phyloP scores from a whole-genome alignment of 441 rosid genomes.

The Viola pubescens region DNA sequence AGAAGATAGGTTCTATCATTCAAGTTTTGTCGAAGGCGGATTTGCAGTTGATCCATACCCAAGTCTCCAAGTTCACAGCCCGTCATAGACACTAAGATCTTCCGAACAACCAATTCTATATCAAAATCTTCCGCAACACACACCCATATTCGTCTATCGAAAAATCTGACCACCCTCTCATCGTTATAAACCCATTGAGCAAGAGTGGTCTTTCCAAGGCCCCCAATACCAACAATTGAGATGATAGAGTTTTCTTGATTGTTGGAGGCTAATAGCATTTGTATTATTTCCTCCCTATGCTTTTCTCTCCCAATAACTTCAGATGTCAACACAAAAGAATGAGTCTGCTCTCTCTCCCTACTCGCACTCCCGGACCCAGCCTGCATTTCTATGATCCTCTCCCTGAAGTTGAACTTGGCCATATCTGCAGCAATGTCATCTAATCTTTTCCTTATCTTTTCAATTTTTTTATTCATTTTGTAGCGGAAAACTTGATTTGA shows the following conservation, averaged over 20 bases:
- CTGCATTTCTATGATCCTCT: not conserved
- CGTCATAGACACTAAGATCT: conserved; percentile 6
- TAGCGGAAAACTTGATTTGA: conserved; percentile 7
- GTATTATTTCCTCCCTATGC: conserved; percentile 18
- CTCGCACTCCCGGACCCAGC: not conserved
- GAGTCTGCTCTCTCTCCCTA: conserved; percentile 18
- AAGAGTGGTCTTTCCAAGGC: conserved; percentile 34
- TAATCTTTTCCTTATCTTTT: conserved; percentile 11
- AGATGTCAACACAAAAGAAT: conserved; percentile 19
- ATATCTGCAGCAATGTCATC: conserved; percentile 13
- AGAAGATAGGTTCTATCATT: conserved; percentile 21
- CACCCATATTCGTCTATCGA: conserved; percentile 26
- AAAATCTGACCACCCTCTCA: conserved; percentile 12
- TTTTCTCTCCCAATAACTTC: conserved; percentile 30
- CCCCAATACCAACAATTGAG: conserved; percentile 30
- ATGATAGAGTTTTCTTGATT: conserved; percentile 16
- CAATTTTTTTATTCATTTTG: conserved; percentile 13
- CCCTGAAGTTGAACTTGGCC: conserved; percentile 5
- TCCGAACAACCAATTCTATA: conserved; percentile 13
- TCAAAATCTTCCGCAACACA: conserved; percentile 25
- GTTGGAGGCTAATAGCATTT: conserved; percentile 12
- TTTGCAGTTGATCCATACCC: conserved; percentile 19
- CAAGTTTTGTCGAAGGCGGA: conserved; percentile 11
- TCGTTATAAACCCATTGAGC: conserved; percentile 28
- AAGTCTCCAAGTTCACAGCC: not conserved